A percentile compares a stretch with the other conserved stretches of the same genome.
Conservation (phyloP, 2,329 filamentous ascomycete species). For the Aaosphaeria pasadenensis region DNA sequence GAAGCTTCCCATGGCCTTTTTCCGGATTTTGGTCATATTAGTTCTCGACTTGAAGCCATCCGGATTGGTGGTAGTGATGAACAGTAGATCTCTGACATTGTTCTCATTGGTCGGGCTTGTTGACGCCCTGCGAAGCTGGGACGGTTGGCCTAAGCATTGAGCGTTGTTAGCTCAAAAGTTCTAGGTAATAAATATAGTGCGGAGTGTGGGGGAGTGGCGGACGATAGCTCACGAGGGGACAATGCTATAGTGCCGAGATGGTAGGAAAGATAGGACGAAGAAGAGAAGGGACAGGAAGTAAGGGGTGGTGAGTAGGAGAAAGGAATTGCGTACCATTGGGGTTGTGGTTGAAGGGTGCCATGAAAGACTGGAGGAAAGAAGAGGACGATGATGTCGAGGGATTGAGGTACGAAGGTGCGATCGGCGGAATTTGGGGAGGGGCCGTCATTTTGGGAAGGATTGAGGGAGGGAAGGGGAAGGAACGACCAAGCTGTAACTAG, state of each 20-base stretch:
- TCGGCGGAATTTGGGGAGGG: background rate
- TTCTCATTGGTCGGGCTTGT: constrained; percentile 9
- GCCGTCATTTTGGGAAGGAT: background rate
- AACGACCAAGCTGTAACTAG: background rate
- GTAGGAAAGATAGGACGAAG: too few relatives aligned
- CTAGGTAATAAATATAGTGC: too few relatives aligned
- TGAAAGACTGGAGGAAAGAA: background rate
- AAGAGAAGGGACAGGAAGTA: background rate
- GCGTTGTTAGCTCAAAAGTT: background rate
- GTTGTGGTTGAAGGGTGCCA: background rate
- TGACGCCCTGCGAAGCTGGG: constrained; percentile 11
- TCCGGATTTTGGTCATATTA: constrained; percentile 33
- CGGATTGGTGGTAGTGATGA: constrained; percentile 31
- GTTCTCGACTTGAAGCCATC: constrained; percentile 28
- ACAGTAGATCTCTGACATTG: constrained; percentile 17
- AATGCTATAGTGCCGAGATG: too few relatives aligned
- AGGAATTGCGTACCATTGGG: background rate
- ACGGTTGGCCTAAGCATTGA: background rate
- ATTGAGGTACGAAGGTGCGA: background rate
- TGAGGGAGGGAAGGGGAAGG: background rate
- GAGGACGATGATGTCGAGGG: background rate
- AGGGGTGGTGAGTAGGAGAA: background rate
- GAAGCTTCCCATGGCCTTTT: constrained; percentile 33
- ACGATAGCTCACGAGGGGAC: too few relatives aligned
- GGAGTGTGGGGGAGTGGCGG: too few relatives aligned